phyloP scores from a whole-genome alignment of 192 early-diverging fungal genomes.

The Gaertneriomyces sp. region DNA sequence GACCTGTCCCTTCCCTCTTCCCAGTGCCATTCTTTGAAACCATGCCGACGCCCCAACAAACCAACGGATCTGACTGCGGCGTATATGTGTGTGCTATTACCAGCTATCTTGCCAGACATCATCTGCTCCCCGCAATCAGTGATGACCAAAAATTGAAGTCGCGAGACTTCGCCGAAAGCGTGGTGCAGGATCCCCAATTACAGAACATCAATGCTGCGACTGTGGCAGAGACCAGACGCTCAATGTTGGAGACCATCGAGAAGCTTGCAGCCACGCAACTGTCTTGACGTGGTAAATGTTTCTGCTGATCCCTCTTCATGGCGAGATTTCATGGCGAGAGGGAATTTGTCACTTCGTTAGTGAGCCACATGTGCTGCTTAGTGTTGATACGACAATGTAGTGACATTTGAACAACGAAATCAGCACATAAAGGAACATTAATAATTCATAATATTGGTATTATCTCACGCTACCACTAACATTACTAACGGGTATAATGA shows the following conservation, averaged over 20 bases:
- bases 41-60: constrained; percentile 11
- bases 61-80: constrained; percentile 28
- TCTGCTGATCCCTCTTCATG: too few relatives aligned
- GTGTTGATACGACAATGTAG: too few relatives aligned
- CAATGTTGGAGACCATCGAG: background rate
- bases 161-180: constrained; percentile 1
- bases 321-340: too few relatives aligned
- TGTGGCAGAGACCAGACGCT: background rate
- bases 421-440: too few relatives aligned
- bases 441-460: too few relatives aligned
- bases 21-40: constrained; percentile 1
- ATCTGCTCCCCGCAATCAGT: constrained; percentile 7
- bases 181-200: background rate
- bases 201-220: background rate
- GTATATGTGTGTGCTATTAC: constrained; percentile 14
- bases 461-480: too few relatives aligned
- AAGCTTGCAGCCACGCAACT: constrained; percentile 9
- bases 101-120: background rate
- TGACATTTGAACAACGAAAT: too few relatives aligned
- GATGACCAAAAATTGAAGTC: background rate
- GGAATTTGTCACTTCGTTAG: too few relatives aligned
- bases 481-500: too few relatives aligned
- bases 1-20: background rate
- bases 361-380: too few relatives aligned
- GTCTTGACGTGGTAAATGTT: too few relatives aligned